phyloP scores from a whole-genome alignment of 148 eudicot species.

The Vaccinium myrtillus region DNA sequence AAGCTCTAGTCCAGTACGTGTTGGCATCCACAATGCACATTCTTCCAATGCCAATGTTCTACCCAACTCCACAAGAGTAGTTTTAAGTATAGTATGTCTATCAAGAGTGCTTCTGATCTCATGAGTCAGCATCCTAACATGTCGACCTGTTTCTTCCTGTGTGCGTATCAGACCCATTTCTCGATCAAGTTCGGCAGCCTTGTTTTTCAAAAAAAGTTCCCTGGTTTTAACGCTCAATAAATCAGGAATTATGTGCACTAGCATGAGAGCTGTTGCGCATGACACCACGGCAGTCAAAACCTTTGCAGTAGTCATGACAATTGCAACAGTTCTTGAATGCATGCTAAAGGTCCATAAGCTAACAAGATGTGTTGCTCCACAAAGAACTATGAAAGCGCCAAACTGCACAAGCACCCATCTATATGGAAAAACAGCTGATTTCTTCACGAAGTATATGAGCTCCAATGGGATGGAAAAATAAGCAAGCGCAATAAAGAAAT shows the following conservation, averaged over 20 bases:
- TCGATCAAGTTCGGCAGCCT: constrained; percentile 91
- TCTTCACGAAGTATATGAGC: constrained; percentile 88
- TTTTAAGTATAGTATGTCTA: constrained; percentile 83
- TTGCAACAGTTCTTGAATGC: constrained; percentile 74
- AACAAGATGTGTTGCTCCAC: constrained; percentile 93
- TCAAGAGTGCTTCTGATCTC: constrained; percentile 97
- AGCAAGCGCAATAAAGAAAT: constrained; percentile 95
- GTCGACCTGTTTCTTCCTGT: constrained; percentile 94
- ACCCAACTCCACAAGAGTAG: constrained; percentile 92
- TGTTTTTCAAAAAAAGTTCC: constrained; percentile 88
- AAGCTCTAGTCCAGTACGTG: constrained; percentile 79
- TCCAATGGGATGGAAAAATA: constrained; percentile 95
- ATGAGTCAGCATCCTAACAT: constrained; percentile 94
- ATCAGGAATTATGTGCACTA: constrained; percentile 94
- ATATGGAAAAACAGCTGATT: constrained; percentile 93
- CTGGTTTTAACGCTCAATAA: constrained; percentile 86
- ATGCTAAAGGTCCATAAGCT: constrained; percentile 75
- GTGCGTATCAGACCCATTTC: constrained; percentile 95
- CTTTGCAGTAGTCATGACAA: constrained; percentile 83
- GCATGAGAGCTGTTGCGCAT: constrained; percentile 89
- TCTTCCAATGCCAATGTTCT: constrained; percentile 88
- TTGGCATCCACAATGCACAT: constrained; percentile 98
- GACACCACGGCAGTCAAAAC: constrained; percentile 83
- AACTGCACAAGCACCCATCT: constrained; percentile 97
- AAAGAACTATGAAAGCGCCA: constrained; percentile 93